Conservation (phyloP, 2,329 filamentous ascomycete species). For the Diplodia corticola region DNA sequence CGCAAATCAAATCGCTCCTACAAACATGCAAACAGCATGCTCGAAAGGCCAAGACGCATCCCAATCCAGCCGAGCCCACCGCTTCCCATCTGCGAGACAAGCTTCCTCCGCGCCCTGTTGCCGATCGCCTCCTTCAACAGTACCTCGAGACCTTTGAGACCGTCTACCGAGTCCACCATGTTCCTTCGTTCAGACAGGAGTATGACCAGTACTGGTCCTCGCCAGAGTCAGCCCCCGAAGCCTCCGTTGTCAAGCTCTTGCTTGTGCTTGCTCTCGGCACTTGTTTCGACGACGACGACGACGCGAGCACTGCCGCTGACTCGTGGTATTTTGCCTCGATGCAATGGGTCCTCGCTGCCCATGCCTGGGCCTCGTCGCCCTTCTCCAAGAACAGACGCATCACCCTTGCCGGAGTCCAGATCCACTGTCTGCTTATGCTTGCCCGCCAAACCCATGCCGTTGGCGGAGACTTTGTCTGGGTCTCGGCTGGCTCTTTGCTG, state of each 20-base stretch:
- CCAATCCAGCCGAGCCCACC: slow-evolving; percentile 27
- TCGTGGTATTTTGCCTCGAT: neutral
- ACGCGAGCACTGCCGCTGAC: neutral
- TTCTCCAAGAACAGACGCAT: slow-evolving; percentile 32
- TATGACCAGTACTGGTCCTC: slow-evolving; percentile 30
- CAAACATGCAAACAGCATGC: slow-evolving; percentile 23
- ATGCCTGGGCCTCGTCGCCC: slow-evolving; percentile 41
- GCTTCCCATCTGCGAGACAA: slow-evolving; percentile 16
- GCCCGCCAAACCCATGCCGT: slow-evolving; percentile 36
- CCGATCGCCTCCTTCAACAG: slow-evolving; percentile 28
- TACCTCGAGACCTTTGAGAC: slow-evolving; percentile 31
- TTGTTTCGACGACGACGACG: neutral
- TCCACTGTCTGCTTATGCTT: slow-evolving; percentile 38
- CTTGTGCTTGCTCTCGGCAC: slow-evolving; percentile 29
- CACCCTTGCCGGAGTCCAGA: slow-evolving; percentile 37
- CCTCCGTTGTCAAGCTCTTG: neutral
- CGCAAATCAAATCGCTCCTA: neutral
- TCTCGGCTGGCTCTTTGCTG: slow-evolving; percentile 41
- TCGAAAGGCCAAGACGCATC: slow-evolving; percentile 26
- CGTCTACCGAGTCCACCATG: slow-evolving; percentile 30
- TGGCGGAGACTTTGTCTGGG: slow-evolving; percentile 39
- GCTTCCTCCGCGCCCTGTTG: slow-evolving; percentile 17
- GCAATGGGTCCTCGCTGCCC: slow-evolving; percentile 29
- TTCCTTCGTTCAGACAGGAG: slow-evolving; percentile 29
- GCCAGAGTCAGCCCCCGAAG: slow-evolving; percentile 23